Base-by-base conservation (phyloP, 768 basidiomycete species). In the Lactarius psammicola region DNA sequence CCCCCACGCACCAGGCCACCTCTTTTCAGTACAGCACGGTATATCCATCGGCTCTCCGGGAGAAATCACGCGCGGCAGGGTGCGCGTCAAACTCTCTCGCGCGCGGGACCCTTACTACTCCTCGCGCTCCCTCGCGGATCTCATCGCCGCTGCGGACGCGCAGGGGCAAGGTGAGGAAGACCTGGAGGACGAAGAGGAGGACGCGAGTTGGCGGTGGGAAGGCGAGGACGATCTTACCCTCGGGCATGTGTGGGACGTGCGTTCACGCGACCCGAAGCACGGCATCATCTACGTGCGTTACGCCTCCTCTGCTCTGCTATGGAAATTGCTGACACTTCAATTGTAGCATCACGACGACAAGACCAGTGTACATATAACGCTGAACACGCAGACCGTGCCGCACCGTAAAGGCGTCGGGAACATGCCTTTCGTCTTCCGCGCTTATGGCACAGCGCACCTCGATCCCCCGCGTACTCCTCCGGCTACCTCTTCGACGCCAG, bases 201-300 rank as follows among this genome's bases (percentile, higher is more conserved):
- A 80, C 6, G 66, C 66, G 34, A 80, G 78, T 10, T 89, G 87
- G 84, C 80, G 78, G 49, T 90, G 88, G 89, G 82, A 85, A 59
- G 82, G 85, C 2, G 89, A 90, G 71, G 86, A 88, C 70, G 88
- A 89, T 67, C 81, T 83, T 56, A 82, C 82, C 0, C 73, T 90
- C 17, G 79, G 72, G 9, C 82, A 85, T 70, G 83, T 83, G 4
- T 91, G 88, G 87, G 61, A 61, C 7, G 79, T 81, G 0, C 75
- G 77, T 4, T 75, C 77, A 0, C 76, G 75, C 2, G 79, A 79
- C 56, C 79, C 76, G 8, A 63, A 73, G 40, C 75, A 77, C 28
- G 89, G 80, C 1, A 82, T 90, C 40, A 74, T 87, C 62, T 90
- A 89, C 71, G 89, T 90, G 71, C 65, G 87, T 38, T 79, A 30